phyloP scores from a whole-genome alignment of 371 early-diverging fungal species.

The Syncephalastrum monosporum region DNA sequence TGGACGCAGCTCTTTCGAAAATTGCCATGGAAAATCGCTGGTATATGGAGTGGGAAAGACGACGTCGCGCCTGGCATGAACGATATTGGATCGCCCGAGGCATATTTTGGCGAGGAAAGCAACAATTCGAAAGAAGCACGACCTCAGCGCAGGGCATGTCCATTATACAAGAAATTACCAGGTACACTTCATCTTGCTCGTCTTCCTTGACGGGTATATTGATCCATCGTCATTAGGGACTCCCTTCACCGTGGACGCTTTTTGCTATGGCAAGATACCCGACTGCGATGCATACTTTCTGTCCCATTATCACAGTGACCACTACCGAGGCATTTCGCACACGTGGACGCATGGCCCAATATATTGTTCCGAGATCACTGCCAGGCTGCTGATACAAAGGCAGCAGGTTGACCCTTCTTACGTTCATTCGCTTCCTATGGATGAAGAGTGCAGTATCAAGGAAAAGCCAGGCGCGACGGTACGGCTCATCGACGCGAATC shows the following conservation, averaged over 20 bases:
- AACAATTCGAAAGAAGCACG: neutral
- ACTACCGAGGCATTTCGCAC: conserved; percentile 78
- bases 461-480: conserved; percentile 47
- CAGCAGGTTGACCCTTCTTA: conserved; percentile 60
- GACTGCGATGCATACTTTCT: conserved; percentile 84
- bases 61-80: neutral
- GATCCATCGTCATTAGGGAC: conserved; percentile 47
- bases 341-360: conserved; percentile 75
- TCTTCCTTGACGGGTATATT: too few relatives aligned
- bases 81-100: neutral
- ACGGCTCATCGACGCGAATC: conserved; percentile 87
- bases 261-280: conserved; percentile 75
- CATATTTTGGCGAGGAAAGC: conserved; percentile 1
- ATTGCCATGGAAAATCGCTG: conserved; percentile 4
- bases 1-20: conserved; percentile 6
- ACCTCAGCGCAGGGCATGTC: neutral
- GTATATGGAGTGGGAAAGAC: neutral
- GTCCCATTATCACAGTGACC: conserved; percentile 90
- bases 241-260: conserved; percentile 87
- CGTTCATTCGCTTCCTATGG: conserved; percentile 71
- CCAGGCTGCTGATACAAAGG: conserved; percentile 67
- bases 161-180: conserved; percentile 8
- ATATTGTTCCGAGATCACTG: conserved; percentile 88
- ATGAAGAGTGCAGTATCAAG: conserved; percentile 35
- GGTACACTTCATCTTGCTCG: neutral